These are phyloP conservation scores for Paramyrothecium roridum DNA, from an alignment of 2,329 filamentous ascomycete genomes.

Conservation along the genomic window DNA sequence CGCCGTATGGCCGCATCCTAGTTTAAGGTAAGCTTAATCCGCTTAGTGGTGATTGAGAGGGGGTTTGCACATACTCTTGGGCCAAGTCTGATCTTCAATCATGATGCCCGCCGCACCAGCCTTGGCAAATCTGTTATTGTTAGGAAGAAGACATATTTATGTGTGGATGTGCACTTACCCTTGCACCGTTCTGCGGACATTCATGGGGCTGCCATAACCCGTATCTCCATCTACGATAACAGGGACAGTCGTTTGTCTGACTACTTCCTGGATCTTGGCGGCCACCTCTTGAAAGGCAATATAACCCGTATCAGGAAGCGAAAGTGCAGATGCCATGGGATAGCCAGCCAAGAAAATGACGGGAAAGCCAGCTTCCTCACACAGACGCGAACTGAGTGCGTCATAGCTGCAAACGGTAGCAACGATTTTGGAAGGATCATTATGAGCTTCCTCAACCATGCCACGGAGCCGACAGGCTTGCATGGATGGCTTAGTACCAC, in stretches of 20 bases:
- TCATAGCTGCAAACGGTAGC: conserved; percentile 41
- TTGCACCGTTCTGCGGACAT: conserved; percentile 41
- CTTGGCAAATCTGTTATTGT: conserved; percentile 27
- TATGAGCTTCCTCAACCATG: conserved; percentile 35
- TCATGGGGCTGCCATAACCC: conserved; percentile 45
- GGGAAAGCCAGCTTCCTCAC: conserved; percentile 43
- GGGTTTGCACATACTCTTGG: conserved; percentile 33
- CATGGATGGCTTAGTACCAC: conserved; percentile 31
- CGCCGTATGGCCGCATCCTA: conserved; percentile 35
- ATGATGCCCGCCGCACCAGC: conserved; percentile 35
- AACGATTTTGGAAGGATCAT: conserved; percentile 38
- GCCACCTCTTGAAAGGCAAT: conserved; percentile 45
- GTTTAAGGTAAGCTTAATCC: background rate
- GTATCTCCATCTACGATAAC: conserved; percentile 45
- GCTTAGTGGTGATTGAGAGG: background rate
- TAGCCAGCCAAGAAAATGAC: conserved; percentile 41
- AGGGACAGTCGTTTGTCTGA: conserved; percentile 32
- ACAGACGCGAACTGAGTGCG: conserved; percentile 37
- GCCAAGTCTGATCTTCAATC: conserved; percentile 48
- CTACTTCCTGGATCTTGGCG: conserved; percentile 39
- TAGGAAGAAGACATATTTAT: background rate
- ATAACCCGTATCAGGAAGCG: conserved; percentile 45
- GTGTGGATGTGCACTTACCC: conserved; percentile 2
- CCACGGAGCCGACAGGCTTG: conserved; percentile 33
- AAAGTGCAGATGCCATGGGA: conserved; percentile 33